Evolutionary conservation across 768 basidiomycete genomes (phyloP).

Genomic region (Mycena galericulata): DNA sequence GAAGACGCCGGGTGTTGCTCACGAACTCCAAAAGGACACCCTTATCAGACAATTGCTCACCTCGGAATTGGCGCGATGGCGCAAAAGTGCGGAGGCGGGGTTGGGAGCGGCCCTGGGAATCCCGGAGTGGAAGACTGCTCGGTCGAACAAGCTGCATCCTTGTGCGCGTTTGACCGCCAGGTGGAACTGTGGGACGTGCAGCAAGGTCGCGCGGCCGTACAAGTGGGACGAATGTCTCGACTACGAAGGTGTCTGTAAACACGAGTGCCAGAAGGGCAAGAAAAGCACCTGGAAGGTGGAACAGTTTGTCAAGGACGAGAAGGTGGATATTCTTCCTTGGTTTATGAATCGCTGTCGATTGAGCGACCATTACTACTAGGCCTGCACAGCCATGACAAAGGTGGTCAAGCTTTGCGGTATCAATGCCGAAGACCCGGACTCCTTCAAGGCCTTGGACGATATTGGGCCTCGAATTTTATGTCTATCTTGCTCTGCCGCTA

Average conservation of each 20-base stretch:
- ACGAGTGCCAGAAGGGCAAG: conserved; percentile 60
- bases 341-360: neutral
- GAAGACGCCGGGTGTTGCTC: conserved; percentile 35
- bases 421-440: conserved; percentile 45
- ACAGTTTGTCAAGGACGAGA: conserved; percentile 69
- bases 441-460: conserved; percentile 34
- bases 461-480: conserved; percentile 56
- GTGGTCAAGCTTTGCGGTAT: conserved; percentile 48
- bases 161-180: conserved; percentile 68
- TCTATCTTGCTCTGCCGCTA: conserved; percentile 59
- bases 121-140: conserved; percentile 63
- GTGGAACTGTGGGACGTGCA: conserved; percentile 69
- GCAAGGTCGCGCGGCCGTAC: conserved; percentile 48
- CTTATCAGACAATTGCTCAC: conserved; percentile 53
- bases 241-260: conserved; percentile 69
- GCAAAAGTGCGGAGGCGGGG: conserved; percentile 52
- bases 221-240: conserved; percentile 61
- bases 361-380: conserved; percentile 49
- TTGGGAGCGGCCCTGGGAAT: conserved; percentile 63
- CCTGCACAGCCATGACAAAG: conserved; percentile 55
- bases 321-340: conserved; percentile 50
- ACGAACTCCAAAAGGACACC: conserved; percentile 40
- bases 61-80: conserved; percentile 64
- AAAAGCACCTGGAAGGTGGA: conserved; percentile 58
- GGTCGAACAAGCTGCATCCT: conserved; percentile 61